Evolutionary conservation across 352 stramenopile genomes (phyloP), one percentile per base, ranked within the genome.

Genomic region (Globisporangium irregulare): DNA sequence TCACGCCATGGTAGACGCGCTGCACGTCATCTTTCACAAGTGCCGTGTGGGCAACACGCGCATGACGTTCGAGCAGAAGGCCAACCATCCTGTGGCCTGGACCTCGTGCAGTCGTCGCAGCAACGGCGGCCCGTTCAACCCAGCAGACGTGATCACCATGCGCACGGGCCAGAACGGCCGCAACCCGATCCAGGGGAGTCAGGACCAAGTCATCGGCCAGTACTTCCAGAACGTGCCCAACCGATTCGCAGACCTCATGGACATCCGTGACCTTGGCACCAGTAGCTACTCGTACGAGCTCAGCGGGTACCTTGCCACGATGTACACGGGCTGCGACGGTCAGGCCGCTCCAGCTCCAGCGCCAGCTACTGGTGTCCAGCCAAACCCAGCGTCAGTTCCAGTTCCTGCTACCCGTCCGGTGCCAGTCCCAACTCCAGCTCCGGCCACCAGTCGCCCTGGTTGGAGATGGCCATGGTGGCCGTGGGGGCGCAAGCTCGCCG

Each of bases 161-260:
- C 72, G 75, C 38, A 73, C 53, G 0, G 75, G 72, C 1, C 59
- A 81, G 56, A 38, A 76, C n/a, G 79, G 79, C 10, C 62, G 43
- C 29, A 72, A 74, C 55, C 65, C 74, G 2, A 67, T 41, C 48
- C 55, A 66, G 38, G 71, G 69, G 8, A 64, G 27, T 25, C 43
- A 22, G 9, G 60, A 65, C 36, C 18, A 59, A 1, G 62, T 71
- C 25, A 61, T 82, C 50, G 79, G 74, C 1, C 59, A 86, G 27
- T 88, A 89, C 59, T 92, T 92, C 68, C 83, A 86, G 29, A 73
- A 77, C 41, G 34, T 92, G 1, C 81, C 83, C 0, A 43, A 5
- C 7, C 57, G 60, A 22, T 65, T 70, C 24, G 56, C 46, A 14
- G 57, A 48, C 29, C 65, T 70, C 27, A 66, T 66, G 65, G 65